Evolutionary conservation across 805 yeast species (phyloP), one percentile per base, ranked within the genome.

Genomic region (Cyberlindnera saturnus): DNA sequence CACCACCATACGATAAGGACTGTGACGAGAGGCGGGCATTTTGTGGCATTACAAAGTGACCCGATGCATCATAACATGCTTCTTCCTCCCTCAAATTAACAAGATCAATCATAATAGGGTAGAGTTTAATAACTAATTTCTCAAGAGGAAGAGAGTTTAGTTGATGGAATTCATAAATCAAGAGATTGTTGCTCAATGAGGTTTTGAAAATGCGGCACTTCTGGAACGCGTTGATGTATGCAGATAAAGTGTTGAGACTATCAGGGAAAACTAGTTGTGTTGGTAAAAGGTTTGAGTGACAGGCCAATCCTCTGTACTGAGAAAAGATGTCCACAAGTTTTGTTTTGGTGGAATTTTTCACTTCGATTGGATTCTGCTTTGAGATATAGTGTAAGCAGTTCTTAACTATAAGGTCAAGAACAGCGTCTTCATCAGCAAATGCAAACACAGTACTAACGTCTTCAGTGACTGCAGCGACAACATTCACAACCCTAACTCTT

Each of bases 401-500:
- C 46, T 80, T 73, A 9, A 82, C 60, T 40, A 82, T 64, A 29
- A 82, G 61, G 37, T 75, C 74, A 43, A 74, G 49, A 2, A 79
- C 65, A 0, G 82, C 74, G 51, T 84, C 90, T 56, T 86, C 87
- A 56, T 89, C 96, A 10, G 84, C 82, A 61, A 82, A 86, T 42
- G 80, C 77, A 64, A 86, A 86, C 6, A 88, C 82, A 43, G 84
- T 89, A 39, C 74, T 74, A 34, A 84, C 65, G 42, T 86, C 74
- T 47, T 82, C 84, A 2, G 93, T 79, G 14, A 87, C 90, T 0
- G 95, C 86, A 38, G 86, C 77, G n/a, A 84, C 82, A 44, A 80
- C 68, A 57, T 93, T 93, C 39, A 86, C 75, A n/a, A 89, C 89
- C 48, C 99, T 74, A 14, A 93, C 91, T 53, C 86, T 82, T 51